These are phyloP conservation scores for Geranium brycei DNA, from an alignment of 345 rosid genomes.

Conservation along the genomic window DNA sequence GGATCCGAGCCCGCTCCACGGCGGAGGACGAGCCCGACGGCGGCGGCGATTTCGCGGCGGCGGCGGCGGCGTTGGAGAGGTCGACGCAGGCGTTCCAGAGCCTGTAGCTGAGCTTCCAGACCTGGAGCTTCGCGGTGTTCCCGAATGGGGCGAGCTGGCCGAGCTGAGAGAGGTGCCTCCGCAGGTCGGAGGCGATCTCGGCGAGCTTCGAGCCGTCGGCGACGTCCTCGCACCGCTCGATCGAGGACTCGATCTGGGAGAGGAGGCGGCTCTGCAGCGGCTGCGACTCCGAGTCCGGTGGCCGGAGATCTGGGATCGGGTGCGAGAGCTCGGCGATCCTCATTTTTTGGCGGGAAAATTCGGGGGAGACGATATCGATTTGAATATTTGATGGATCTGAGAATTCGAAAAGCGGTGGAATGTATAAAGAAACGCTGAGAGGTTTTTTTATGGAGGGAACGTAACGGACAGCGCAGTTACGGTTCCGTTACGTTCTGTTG, in stretches of 20 bases:
- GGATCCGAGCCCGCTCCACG: conserved; percentile 33
- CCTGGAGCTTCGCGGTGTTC: conserved; percentile 53
- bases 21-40: conserved; percentile 12
- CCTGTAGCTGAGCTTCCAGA: conserved; percentile 88
- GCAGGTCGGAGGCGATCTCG: conserved; percentile 40
- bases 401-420: no score
- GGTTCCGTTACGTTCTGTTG: no score
- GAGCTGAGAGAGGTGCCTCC: conserved; percentile 39
- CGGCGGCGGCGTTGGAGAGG: conserved; percentile 47
- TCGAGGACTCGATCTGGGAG: conserved; percentile 51
- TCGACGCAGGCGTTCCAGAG: conserved; percentile 97
- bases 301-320: conserved; percentile 40
- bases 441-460: no score
- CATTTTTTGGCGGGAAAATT: conserved; percentile 21
- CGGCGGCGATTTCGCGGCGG: conserved; percentile 23
- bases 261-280: conserved; percentile 24
- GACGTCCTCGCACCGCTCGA: conserved; percentile 47
- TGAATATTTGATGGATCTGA: no score
- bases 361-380: neutral
- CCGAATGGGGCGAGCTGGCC: conserved; percentile 48
- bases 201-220: conserved; percentile 22
- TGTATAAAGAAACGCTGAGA: no score
- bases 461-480: no score
- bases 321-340: conserved; percentile 63
- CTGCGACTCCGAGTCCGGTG: conserved; percentile 10